Evolutionary conservation across 306 rosid genomes (phyloP), one percentile per base, ranked within the genome.

Genomic region (Casuarina glauca): DNA sequence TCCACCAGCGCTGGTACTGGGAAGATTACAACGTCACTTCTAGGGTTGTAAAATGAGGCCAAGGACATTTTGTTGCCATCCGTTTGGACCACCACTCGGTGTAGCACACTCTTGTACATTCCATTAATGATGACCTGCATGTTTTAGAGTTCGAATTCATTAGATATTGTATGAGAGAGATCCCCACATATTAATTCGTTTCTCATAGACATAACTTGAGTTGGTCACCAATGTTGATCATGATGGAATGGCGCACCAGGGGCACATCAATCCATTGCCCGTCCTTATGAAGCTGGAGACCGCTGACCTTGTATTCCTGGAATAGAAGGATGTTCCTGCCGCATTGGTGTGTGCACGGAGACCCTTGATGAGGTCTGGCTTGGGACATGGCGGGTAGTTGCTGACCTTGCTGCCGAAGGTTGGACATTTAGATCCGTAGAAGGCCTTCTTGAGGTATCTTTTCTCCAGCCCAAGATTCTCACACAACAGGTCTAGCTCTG

Each of bases 341-440:
- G 97, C 98, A 52, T 94, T 97, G 16, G 98, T 94, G 82, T 94
- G 98, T 35, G 97, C 89, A 1, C 97, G 83, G 55, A 94, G 98
- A 53, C 98, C 98, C 85, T 91, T 94, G 74, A 94, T 91, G 61
- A 90, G 82, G 36, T 90, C 94, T 6, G 97, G 97, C 13, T 89
- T 88, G 0, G 97, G 98, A 43, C 98, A 94, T 0, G 91, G 90
- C 6, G 98, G 97, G 84, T 94, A 94, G 82, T 94, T 91, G 26
- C 97, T 94, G 2, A 94, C 93, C 84, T 94, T 94, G 62, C 96
- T 94, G 17, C 98, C 97, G 67, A 91, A 94, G 70, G 91, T 93
- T 38, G 94, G 97, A 39, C 97, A 96, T n/a, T 81, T 87, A n/a
- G 96, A 80, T 44, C 98, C 98, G 72, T 86, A 69, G 50, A 94